A percentile compares a stretch with the other conserved stretches of the same genome.
Conservation (phyloP, 2,329 filamentous ascomycete species). For the Macrophomina phaseolina region DNA sequence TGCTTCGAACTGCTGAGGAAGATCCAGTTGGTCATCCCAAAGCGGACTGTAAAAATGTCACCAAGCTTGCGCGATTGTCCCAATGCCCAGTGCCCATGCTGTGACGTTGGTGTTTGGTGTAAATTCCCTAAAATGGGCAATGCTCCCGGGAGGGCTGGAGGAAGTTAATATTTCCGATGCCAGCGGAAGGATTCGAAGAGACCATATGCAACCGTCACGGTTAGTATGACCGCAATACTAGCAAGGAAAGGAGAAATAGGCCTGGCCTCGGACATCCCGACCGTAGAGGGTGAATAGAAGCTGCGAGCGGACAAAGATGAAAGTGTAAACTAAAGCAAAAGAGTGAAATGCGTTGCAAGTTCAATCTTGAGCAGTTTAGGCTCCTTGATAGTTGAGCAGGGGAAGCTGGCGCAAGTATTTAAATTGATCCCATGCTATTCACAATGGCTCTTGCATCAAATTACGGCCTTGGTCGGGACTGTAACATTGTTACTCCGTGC, state of each 20-base stretch:
- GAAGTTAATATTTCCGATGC: slow-evolving; percentile 3
- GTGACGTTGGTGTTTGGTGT: not conserved
- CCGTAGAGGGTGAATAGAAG: no score
- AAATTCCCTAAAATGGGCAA: slow-evolving; percentile 20
- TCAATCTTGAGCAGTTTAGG: no score
- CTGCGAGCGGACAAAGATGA: no score
- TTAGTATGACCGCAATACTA: not conserved
- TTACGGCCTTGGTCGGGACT: no score
- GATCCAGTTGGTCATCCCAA: slow-evolving; percentile 29
- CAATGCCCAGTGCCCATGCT: slow-evolving; percentile 16
- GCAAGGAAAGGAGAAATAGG: not conserved
- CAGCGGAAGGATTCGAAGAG: not conserved
- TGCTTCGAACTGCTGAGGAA: slow-evolving; percentile 33
- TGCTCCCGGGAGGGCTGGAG: not conserved
- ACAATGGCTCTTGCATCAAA: no score
- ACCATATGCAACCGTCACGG: not conserved
- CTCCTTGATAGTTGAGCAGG: no score
- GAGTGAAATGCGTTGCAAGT: no score
- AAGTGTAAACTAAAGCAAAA: no score
- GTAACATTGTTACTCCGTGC: no score
- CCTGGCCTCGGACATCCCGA: not conserved
- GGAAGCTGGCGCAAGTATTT: no score
- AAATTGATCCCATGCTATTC: no score
- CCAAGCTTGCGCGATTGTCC: not conserved
- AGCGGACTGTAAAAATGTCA: slow-evolving; percentile 7